Base-by-base conservation (phyloP, 441 rosid species). In the Gossypium davidsonii region DNA sequence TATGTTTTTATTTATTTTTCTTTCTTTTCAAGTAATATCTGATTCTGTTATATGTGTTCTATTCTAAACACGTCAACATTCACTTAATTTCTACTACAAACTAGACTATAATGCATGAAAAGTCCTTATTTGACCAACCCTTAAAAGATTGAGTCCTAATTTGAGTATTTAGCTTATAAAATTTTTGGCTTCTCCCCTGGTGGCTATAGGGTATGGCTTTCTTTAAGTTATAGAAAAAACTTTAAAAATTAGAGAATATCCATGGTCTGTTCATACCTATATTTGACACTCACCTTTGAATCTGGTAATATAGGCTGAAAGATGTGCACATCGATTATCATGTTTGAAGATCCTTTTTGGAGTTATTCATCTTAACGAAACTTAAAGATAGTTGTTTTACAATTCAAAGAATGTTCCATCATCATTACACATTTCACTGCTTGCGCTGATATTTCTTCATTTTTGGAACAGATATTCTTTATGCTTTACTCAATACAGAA, bases 391-490 rank as follows among this genome's bases (percentile, higher is more conserved):
- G 3, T 18, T 15, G 20, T 63, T 63, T 37, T 2, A 34, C 12
- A 31, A 61, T 25, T 2, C 12, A 11, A 42, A 26, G 3, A 64
- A 64, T 11, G 2, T 66, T 44, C 20, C 12, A 15, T 46, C 39
- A 2, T 9, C 15, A 4, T 49, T 39, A 23, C 52, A 8, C 15
- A 4, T 1, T 25, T 28, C 25, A 10, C 12, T 39, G 23, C 25
- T 58, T 59, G 17, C 57, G 15, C 53, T 53, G 7, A 44, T 57
- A 55, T 12, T 15, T 31, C 52, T 73, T 67, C 51, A 49, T 44
- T 23, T 23, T 69, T 65, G 74, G 65, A 67, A 81, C 84, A 78
- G 89, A 53, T 61, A 46, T 42, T 51, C 46, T 61, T 31, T 15
- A 70, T 49, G 26, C 68, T 66, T 73, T 23, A 66, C 67, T 21